Conservation (phyloP, 495 filamentous ascomycete genomes). For the Xylaria intraflava region DNA sequence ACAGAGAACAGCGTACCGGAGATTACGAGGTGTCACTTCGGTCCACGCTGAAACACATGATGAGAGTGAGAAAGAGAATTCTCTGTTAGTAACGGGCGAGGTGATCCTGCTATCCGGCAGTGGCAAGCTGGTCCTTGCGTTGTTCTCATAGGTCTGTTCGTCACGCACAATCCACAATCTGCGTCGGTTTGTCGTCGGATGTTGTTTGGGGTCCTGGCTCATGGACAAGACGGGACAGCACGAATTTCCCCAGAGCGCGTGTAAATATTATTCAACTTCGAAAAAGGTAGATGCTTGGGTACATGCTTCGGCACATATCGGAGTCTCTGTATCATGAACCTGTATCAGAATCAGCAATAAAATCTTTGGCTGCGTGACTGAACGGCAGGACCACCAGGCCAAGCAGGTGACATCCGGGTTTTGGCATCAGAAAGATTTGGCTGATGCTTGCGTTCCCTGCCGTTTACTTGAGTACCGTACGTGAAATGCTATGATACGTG, state of each 20-base stretch:
- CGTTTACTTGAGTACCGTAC: not conserved
- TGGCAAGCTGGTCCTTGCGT: not conserved
- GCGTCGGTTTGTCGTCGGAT: not conserved
- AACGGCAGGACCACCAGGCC: not conserved
- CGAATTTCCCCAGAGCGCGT: no score
- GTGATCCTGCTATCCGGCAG: not conserved
- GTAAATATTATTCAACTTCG: no score
- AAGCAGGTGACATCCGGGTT: not conserved
- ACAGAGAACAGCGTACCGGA: not conserved
- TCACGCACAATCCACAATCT: not conserved
- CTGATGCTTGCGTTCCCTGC: not conserved
- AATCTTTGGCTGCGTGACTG: no score
- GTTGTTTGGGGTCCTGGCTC: no score
- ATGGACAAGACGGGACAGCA: no score
- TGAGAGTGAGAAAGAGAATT: not conserved
- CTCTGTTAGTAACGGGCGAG: not conserved
- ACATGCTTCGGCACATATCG: no score
- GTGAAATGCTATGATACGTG: no score
- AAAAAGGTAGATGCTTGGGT: no score
- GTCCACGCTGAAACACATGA: slow-evolving; percentile 1
- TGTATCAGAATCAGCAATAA: no score
- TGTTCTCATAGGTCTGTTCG: not conserved
- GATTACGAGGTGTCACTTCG: slow-evolving; percentile 1
- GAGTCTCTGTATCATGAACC: no score
- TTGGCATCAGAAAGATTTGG: no score